Conservation (phyloP, 1,284 basidiomycete species). For the Flammula alnicola region DNA sequence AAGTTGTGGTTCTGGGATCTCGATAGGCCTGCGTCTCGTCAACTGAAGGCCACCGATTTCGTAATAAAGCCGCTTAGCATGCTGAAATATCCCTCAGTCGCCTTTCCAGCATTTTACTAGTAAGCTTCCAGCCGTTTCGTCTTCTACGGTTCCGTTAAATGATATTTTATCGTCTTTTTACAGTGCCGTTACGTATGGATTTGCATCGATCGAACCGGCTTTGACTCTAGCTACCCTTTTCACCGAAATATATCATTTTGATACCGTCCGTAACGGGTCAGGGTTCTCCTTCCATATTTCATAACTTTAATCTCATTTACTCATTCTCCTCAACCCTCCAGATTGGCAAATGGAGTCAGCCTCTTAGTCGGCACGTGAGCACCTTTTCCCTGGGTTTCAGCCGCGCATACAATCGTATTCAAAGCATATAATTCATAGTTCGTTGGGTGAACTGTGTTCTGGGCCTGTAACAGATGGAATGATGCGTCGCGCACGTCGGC, state of each 20-base stretch:
- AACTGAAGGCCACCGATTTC: constrained; percentile 32
- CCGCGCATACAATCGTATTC: constrained; percentile 1
- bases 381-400: neutral
- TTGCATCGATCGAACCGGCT: constrained; percentile 41
- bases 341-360: constrained; percentile 39
- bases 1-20: constrained; percentile 35
- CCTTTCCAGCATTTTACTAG: constrained; percentile 40
- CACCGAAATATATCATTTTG: constrained; percentile 36
- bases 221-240: constrained; percentile 38
- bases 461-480: constrained; percentile 39
- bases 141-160: neutral
- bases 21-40: constrained; percentile 31
- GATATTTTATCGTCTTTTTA: neutral
- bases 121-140: constrained; percentile 19
- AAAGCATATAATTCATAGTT: constrained; percentile 20
- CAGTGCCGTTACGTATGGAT: constrained; percentile 39
- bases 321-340: constrained; percentile 10
- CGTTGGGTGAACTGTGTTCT: constrained; percentile 38
- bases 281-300: constrained; percentile 1
- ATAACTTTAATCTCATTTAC: neutral
- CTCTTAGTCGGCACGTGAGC: constrained; percentile 39
- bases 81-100: constrained; percentile 40
- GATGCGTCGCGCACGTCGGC: constrained; percentile 36
- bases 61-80: constrained; percentile 38
- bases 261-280: constrained; percentile 38